phyloP scores from a whole-genome alignment of 2,329 filamentous ascomycete genomes.

The Cryoendolithus antarcticus region DNA sequence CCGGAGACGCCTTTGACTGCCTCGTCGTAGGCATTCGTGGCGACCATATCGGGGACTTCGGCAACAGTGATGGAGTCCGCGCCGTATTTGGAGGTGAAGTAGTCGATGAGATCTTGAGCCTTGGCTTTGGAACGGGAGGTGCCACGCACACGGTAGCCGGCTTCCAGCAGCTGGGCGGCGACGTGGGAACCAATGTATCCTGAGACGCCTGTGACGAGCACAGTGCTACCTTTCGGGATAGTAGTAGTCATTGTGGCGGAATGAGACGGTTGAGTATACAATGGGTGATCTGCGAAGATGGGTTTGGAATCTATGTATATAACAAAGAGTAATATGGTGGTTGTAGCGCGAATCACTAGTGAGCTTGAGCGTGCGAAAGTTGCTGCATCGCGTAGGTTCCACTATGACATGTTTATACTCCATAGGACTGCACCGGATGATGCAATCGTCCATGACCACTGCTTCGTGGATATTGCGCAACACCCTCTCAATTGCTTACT shows the following conservation, averaged over 20 bases:
- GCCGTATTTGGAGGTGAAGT: conserved; percentile 17
- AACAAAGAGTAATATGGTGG: too few species aligned
- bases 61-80: conserved; percentile 26
- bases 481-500: too few species aligned
- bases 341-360: too few species aligned
- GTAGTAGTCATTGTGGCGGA: conserved; percentile 5
- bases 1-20: conserved; percentile 30
- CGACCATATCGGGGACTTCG: conserved; percentile 27
- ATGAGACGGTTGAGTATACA: too few species aligned
- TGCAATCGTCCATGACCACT: too few species aligned
- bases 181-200: conserved; percentile 18
- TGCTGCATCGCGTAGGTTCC: too few species aligned
- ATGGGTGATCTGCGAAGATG: too few species aligned
- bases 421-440: too few species aligned
- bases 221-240: conserved; percentile 13
- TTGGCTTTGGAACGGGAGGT: conserved; percentile 15
- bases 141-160: conserved; percentile 19
- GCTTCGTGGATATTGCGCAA: too few species aligned
- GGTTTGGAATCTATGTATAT: too few species aligned
- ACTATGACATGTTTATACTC: too few species aligned
- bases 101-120: conserved; percentile 15
- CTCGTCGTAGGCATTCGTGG: conserved; percentile 26
- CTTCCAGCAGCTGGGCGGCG: conserved; percentile 15
- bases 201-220: conserved; percentile 19
- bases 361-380: too few species aligned